A percentile compares a stretch with the other conserved stretches of the same genome.
These are phyloP conservation scores for Fusarium citri DNA, from an alignment of 2,329 filamentous ascomycete genomes.

Conservation along the genomic window DNA sequence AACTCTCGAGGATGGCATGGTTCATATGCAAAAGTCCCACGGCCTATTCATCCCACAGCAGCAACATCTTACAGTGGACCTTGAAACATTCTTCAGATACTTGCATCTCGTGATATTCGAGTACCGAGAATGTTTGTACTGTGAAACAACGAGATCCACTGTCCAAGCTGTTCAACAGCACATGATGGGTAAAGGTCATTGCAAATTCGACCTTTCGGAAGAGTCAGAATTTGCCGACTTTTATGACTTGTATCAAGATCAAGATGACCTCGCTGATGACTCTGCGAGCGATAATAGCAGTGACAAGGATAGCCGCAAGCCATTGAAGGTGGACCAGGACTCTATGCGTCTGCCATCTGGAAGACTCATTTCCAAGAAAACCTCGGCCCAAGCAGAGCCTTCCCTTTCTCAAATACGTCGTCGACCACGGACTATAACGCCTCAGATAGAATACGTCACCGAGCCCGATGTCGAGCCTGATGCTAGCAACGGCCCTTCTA, in stretches of 20 bases:
- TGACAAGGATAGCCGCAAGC: fast-evolving
- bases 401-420: fast-evolving
- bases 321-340: not conserved
- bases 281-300: fast-evolving
- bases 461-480: not conserved
- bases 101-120: not conserved
- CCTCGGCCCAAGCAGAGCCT: not conserved
- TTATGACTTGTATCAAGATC: not conserved
- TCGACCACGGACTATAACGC: fast-evolving
- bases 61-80: constrained; percentile 5
- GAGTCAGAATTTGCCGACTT: constrained; percentile 16
- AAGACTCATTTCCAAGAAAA: constrained; percentile 13
- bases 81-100: not conserved
- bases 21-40: constrained; percentile 13
- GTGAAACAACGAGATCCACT: not conserved
- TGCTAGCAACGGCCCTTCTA: fast-evolving
- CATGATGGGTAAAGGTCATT: constrained; percentile 14
- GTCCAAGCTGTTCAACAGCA: constrained; percentile 11
- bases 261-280: fast-evolving
- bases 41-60: constrained; percentile 7
- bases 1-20: not conserved
- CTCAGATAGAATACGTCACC: not conserved
- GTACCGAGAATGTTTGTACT: constrained; percentile 14
- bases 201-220: constrained; percentile 11
- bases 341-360: constrained; percentile 2